These are phyloP conservation scores for Penicillium sp. DNA, from an alignment of 2,329 filamentous ascomycete species.

Conservation along the genomic window DNA sequence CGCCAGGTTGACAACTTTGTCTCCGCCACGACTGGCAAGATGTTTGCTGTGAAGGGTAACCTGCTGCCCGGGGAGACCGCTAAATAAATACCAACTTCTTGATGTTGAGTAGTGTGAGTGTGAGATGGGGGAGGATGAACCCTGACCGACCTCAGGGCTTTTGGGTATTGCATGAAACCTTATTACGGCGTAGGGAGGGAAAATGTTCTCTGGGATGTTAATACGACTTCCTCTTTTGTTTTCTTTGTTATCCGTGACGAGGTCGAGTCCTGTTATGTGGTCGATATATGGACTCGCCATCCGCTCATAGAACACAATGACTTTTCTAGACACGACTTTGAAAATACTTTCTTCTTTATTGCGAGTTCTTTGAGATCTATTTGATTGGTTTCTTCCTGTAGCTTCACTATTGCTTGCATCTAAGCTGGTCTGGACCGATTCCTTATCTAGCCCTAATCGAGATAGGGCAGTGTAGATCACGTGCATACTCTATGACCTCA, in stretches of 20 bases:
- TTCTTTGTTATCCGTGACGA: conserved; percentile 43
- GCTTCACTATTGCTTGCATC: not conserved
- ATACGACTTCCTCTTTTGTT: conserved; percentile 46
- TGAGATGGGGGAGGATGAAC: conserved; percentile 16
- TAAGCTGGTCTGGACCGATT: not conserved
- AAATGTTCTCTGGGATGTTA: conserved; percentile 49
- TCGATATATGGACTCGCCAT: conserved; percentile 29
- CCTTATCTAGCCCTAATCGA: conserved; percentile 22
- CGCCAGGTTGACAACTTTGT: conserved; percentile 97
- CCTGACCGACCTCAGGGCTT: conserved; percentile 33
- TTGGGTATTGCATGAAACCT: conserved; percentile 49
- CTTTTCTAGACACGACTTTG: conserved; percentile 24
- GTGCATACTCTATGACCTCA: conserved; percentile 24
- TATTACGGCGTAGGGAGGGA: conserved; percentile 51
- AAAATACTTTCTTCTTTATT: not conserved
- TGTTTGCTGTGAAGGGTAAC: conserved; percentile 90
- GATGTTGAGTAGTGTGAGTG: not conserved
- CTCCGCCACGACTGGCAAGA: conserved; percentile 88
- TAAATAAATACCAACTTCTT: conserved; percentile 34
- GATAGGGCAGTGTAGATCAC: conserved; percentile 22
- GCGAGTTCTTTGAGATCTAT: not conserved
- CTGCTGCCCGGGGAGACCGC: conserved; percentile 62
- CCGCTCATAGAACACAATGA: conserved; percentile 34
- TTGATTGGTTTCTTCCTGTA: not conserved
- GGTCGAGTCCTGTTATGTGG: conserved; percentile 29